phyloP scores from a whole-genome alignment of 2,329 filamentous ascomycete species.

The Chaetoscypha palmicola region DNA sequence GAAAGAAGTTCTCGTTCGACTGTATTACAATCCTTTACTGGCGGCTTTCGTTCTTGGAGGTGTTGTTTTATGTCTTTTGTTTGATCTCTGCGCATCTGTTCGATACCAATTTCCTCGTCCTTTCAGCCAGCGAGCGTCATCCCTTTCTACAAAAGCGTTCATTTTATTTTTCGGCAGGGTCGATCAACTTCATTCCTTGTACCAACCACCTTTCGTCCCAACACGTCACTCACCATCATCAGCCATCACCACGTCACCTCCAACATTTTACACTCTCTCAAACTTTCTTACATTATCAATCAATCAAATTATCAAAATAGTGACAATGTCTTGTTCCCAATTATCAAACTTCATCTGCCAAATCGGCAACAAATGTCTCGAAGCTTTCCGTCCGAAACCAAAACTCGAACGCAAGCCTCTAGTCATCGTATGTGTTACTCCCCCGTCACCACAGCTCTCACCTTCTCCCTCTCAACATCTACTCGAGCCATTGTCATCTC shows the following conservation, averaged over 20 bases:
- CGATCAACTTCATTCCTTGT: too few relatives aligned
- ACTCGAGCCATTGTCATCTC: conserved; percentile 12
- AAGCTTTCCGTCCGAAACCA: conserved; percentile 12
- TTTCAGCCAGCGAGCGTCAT: conserved; percentile 6
- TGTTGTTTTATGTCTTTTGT: background rate
- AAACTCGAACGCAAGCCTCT: conserved; percentile 13
- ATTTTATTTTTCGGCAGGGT: too few relatives aligned
- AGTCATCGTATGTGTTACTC: conserved; percentile 16
- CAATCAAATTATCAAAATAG: background rate
- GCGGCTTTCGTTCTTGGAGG: conserved; percentile 1
- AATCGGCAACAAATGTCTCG: conserved; percentile 16
- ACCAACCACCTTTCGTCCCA: too few relatives aligned
- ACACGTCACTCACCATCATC: too few relatives aligned
- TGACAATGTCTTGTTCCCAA: conserved; percentile 14
- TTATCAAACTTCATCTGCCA: conserved; percentile 9
- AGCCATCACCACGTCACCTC: background rate
- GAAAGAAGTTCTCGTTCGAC: background rate
- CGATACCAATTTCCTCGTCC: too few relatives aligned
- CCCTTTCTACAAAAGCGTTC: too few relatives aligned
- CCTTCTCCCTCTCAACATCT: background rate
- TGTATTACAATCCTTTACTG: conserved; percentile 3
- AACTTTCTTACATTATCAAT: background rate
- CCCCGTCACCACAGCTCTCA: too few relatives aligned
- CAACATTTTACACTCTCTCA: background rate
- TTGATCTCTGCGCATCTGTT: background rate